Evolutionary conservation across 2,329 filamentous ascomycete species (phyloP).

Genomic region (Basipetospora chlamydospora): DNA sequence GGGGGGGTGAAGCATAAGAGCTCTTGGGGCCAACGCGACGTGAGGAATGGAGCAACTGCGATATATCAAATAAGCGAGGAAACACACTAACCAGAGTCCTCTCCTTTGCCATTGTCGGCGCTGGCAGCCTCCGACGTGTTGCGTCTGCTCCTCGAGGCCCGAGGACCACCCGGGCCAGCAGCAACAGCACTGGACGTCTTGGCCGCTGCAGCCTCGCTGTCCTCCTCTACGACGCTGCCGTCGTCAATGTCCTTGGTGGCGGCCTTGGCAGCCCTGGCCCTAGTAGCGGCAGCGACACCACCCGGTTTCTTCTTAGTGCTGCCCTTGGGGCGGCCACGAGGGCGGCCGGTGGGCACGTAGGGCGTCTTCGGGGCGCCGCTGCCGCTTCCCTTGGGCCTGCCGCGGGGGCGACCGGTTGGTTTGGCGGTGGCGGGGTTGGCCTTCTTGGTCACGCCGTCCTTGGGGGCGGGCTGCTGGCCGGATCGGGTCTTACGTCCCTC

Average conservation of each 20-base stretch:
- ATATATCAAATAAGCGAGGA: neutral
- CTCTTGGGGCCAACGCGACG: no score
- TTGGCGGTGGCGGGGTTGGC: constrained; percentile 9
- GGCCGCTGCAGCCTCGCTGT: neutral
- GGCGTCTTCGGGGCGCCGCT: constrained; percentile 22
- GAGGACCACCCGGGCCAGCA: no score
- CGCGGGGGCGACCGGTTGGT: constrained; percentile 18
- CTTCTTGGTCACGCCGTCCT: no score
- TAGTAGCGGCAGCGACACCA: neutral
- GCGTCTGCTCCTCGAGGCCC: no score
- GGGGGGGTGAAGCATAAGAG: no score
- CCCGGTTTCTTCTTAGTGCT: constrained; percentile 7
- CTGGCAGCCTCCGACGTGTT: neutral
- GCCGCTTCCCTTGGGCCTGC: constrained; percentile 24
- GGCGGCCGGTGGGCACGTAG: constrained; percentile 22
- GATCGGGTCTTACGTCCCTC: no score
- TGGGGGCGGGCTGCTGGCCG: no score
- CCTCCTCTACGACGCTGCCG: no score
- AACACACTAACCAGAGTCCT: constrained; percentile 6
- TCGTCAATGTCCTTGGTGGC: constrained; percentile 8
- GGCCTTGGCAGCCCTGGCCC: constrained; percentile 1
- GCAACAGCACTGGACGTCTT: no score
- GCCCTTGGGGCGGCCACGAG: constrained; percentile 28
- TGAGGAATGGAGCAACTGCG: neutral
- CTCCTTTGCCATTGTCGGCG: neutral